These are phyloP conservation scores for Mycena maculata DNA, from an alignment of 768 basidiomycete species.

Conservation along the genomic window DNA sequence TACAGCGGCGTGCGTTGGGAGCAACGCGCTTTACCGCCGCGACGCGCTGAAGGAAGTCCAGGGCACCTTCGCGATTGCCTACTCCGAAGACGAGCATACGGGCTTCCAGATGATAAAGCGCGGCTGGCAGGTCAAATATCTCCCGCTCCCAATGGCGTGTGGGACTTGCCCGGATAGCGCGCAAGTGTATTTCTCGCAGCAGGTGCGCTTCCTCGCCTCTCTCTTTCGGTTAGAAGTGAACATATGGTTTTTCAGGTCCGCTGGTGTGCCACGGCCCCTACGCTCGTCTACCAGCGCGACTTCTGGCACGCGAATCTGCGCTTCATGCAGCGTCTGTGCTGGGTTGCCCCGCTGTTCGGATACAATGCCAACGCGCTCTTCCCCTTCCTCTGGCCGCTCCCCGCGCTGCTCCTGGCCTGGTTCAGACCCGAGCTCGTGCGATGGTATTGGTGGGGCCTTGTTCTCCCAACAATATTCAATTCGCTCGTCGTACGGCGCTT, in stretches of 20 bases:
- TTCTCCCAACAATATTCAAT: slow-evolving; percentile 9
- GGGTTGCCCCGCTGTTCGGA: neutral
- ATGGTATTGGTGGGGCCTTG: slow-evolving; percentile 13
- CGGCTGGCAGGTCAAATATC: slow-evolving; percentile 43
- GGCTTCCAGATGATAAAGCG: slow-evolving; percentile 43
- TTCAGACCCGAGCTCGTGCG: slow-evolving; percentile 10
- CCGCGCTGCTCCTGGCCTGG: slow-evolving; percentile 5
- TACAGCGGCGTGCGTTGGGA: slow-evolving; percentile 41
- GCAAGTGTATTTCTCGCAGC: slow-evolving; percentile 44
- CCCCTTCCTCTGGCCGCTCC: slow-evolving; percentile 13
- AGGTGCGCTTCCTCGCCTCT: slow-evolving; percentile 33
- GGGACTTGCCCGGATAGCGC: slow-evolving; percentile 44
- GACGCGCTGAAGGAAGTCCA: slow-evolving; percentile 40
- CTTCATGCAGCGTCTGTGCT: slow-evolving; percentile 13
- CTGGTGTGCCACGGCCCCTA: slow-evolving; percentile 9
- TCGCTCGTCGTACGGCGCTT: slow-evolving; percentile 7
- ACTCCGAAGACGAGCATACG: slow-evolving; percentile 44
- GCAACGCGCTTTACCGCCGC: slow-evolving; percentile 44
- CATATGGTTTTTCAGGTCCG: slow-evolving; percentile 4
- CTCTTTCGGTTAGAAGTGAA: neutral
- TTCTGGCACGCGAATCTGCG: slow-evolving; percentile 11
- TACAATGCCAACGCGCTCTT: slow-evolving; percentile 13
- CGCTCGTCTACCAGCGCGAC: slow-evolving; percentile 13
- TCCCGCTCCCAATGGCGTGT: slow-evolving; percentile 43
- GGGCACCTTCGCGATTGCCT: slow-evolving; percentile 41